These are phyloP conservation scores for Citropsis articulata DNA, from an alignment of 345 rosid genomes.

Conservation along the genomic window DNA sequence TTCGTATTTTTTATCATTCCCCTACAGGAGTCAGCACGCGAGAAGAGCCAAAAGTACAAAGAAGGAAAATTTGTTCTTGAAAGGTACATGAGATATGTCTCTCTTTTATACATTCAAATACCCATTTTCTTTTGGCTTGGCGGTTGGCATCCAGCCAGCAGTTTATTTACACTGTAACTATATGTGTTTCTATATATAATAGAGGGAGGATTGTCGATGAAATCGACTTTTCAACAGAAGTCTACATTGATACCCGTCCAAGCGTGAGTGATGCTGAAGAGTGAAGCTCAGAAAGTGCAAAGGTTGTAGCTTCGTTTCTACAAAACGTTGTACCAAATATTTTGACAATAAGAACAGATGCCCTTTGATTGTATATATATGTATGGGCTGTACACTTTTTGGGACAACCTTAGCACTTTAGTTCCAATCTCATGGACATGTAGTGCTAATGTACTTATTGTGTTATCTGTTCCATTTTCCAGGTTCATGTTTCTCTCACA, in stretches of 20 bases:
- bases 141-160: neutral
- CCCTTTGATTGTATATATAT: neutral
- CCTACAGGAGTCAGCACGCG: slow-evolving; percentile 65
- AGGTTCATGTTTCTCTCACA: neutral
- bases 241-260: slow-evolving; percentile 52
- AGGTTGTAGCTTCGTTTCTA: neutral
- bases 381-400: neutral
- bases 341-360: neutral
- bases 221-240: slow-evolving; percentile 61
- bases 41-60: slow-evolving; percentile 70
- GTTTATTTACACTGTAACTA: neutral
- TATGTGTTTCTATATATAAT: slow-evolving; percentile 6
- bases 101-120: neutral
- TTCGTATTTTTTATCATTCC: slow-evolving; percentile 1
- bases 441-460: neutral
- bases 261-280: slow-evolving; percentile 58
- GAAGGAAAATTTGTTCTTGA: slow-evolving; percentile 83
- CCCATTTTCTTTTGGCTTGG: neutral
- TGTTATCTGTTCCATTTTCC: neutral
- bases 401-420: neutral
- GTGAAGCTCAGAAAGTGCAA: slow-evolving; percentile 23
- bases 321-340: neutral
- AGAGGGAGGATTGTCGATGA: slow-evolving; percentile 81
- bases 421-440: neutral
- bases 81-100: slow-evolving; percentile 41